phyloP scores from a whole-genome alignment of 108 stramenopile genomes.

The Ochromonas danica region DNA sequence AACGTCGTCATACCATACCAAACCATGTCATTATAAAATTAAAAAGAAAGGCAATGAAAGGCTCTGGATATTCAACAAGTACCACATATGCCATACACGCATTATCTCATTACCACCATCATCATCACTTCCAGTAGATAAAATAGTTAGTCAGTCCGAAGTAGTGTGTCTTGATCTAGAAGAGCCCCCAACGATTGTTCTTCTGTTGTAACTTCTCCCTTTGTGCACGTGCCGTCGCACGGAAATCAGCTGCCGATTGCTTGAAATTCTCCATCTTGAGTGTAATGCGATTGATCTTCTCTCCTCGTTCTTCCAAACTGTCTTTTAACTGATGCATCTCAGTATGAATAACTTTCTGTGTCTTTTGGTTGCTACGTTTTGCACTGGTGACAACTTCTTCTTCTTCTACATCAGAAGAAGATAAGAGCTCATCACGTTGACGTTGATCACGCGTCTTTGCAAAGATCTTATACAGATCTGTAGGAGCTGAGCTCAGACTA shows the following conservation, averaged over 20 bases:
- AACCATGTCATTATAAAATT: no score
- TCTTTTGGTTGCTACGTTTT: not conserved
- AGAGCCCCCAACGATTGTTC: not conserved
- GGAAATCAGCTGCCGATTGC: not conserved
- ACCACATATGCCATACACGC: no score
- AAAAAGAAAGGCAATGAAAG: no score
- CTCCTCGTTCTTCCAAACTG: not conserved
- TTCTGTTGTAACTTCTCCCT: not conserved
- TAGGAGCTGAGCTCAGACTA: not conserved
- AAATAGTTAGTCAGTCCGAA: no score
- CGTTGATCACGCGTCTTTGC: slow-evolving; percentile 23
- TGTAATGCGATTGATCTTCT: slow-evolving; percentile 5
- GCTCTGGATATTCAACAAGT: no score
- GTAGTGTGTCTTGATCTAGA: no score
- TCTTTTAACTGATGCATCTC: not conserved
- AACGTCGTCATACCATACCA: no score
- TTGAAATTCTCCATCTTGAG: slow-evolving; percentile 19
- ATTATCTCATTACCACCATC: no score
- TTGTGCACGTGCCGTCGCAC: not conserved
- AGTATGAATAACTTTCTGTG: not conserved
- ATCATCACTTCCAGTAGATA: no score
- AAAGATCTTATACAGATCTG: slow-evolving; percentile 18
- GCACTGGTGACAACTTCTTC: not conserved
- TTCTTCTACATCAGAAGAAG: not conserved
- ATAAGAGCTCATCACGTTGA: not conserved